A percentile compares a stretch with the other conserved stretches of the same genome.
Evolutionary conservation across 192 early-diverging fungal genomes (phyloP).

Genomic region (Coemansia sp.): DNA sequence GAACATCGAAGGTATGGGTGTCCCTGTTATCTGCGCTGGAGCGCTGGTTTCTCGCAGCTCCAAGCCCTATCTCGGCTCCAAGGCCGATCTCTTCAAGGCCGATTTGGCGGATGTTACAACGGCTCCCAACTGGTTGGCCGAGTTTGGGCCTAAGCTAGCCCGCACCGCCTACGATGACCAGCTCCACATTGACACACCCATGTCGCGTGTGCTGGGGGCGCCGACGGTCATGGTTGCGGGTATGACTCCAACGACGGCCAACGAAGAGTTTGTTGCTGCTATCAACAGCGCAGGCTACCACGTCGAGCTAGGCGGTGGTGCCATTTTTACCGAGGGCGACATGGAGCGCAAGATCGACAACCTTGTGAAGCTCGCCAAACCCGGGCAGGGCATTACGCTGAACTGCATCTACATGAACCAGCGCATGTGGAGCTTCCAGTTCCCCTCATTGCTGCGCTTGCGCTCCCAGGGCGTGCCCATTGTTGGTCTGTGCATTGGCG

Average conservation of each 20-base stretch:
- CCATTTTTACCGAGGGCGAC: conserved; percentile 74
- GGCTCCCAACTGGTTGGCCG: conserved; percentile 81
- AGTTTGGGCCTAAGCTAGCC: conserved; percentile 81
- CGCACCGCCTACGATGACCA: conserved; percentile 54
- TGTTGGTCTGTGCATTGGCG: conserved; percentile 87
- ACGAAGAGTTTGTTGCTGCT: conserved; percentile 75
- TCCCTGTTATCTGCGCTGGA: conserved; percentile 48
- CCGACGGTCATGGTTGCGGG: conserved; percentile 94
- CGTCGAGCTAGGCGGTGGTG: conserved; percentile 87
- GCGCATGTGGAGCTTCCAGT: conserved; percentile 80
- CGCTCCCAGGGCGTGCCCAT: conserved; percentile 83
- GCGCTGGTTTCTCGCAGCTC: conserved; percentile 7
- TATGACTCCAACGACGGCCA: conserved; percentile 87
- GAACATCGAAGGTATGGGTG: conserved; percentile 86
- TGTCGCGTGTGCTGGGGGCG: conserved; percentile 82
- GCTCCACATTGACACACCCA: conserved; percentile 83
- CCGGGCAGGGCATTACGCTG: conserved; percentile 85
- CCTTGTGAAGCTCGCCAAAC: conserved; percentile 67
- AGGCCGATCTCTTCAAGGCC: conserved; percentile 69
- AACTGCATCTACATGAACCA: conserved; percentile 92
- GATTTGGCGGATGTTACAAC: conserved; percentile 66
- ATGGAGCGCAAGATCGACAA: conserved; percentile 69
- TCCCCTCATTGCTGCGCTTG: conserved; percentile 74
- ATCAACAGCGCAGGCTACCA: conserved; percentile 89
- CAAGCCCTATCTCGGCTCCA: conserved; percentile 67